These are phyloP conservation scores for Alternaria burnsii DNA, from an alignment of 2,329 filamentous ascomycete species.

Conservation along the genomic window DNA sequence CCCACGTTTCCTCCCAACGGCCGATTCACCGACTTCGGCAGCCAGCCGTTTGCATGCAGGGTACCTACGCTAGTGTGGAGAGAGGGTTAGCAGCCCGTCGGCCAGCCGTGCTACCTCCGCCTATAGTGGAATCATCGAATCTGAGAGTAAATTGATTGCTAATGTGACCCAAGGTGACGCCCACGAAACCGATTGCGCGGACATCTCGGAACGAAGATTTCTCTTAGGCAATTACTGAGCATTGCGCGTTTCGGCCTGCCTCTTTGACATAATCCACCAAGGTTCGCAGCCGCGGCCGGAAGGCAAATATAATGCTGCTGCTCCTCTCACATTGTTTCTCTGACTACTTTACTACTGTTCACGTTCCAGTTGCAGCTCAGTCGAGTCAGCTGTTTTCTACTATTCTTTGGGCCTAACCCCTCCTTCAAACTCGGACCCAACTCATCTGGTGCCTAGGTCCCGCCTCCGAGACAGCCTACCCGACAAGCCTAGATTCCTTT, in stretches of 20 bases:
- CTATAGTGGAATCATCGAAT: slow-evolving; percentile 22
- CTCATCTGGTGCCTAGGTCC: slow-evolving; percentile 14
- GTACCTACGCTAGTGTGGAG: slow-evolving; percentile 10
- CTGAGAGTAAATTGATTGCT: slow-evolving; percentile 29
- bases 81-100: slow-evolving; percentile 15
- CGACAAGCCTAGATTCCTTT: slow-evolving; percentile 23
- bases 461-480: slow-evolving; percentile 20
- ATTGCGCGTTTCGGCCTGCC: slow-evolving; percentile 15
- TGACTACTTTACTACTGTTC: slow-evolving; percentile 1
- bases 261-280: slow-evolving; percentile 8
- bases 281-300: slow-evolving; percentile 17
- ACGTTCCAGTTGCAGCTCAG: slow-evolving; percentile 5
- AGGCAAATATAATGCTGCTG: slow-evolving; percentile 8
- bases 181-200: slow-evolving; percentile 19
- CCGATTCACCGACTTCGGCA: slow-evolving; percentile 17
- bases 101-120: slow-evolving; percentile 20
- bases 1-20: slow-evolving; percentile 6
- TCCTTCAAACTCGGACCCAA: slow-evolving; percentile 10
- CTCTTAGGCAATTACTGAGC: slow-evolving; percentile 13
- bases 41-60: slow-evolving; percentile 12
- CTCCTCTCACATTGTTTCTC: slow-evolving; percentile 9
- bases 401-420: neutral
- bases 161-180: slow-evolving; percentile 20
- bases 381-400: neutral
- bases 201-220: slow-evolving; percentile 15